Evolutionary conservation across 2,329 filamentous ascomycete species (phyloP).

Genomic region (Fusarium lateritium): DNA sequence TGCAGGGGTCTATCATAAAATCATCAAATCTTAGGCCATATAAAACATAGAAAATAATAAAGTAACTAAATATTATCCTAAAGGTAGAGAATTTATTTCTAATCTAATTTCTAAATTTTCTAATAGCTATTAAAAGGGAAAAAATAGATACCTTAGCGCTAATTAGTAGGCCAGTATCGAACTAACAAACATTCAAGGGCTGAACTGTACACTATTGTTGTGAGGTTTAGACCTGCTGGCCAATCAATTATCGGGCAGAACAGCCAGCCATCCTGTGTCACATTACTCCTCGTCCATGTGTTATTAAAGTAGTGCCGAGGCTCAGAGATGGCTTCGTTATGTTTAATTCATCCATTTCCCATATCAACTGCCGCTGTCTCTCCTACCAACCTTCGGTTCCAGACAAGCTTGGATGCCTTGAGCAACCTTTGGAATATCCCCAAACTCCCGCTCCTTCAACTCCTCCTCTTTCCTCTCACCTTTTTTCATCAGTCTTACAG

Average conservation of each 20-base stretch:
- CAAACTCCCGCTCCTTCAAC: constrained; percentile 6
- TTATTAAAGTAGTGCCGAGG: constrained; percentile 12
- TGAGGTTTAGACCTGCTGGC: neutral
- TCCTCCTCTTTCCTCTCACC: constrained; percentile 15
- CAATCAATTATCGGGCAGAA: constrained; percentile 2
- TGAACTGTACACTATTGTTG: neutral
- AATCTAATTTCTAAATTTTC: too few species aligned
- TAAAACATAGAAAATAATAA: too few species aligned
- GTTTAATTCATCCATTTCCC: constrained; percentile 28
- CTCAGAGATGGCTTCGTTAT: constrained; percentile 13
- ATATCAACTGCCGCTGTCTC: constrained; percentile 19
- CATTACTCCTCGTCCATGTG: constrained; percentile 1
- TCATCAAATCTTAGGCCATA: too few species aligned
- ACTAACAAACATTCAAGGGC: too few species aligned
- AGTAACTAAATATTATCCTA: too few species aligned
- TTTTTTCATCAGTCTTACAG: constrained; percentile 38
- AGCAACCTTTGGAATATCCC: constrained; percentile 4
- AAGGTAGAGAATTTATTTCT: too few species aligned
- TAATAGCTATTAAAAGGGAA: too few species aligned
- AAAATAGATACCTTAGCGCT: too few species aligned
- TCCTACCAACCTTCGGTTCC: neutral
- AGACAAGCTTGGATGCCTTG: constrained; percentile 5
- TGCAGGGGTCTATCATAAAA: too few species aligned
- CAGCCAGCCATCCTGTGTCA: neutral
- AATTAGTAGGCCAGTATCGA: too few species aligned